phyloP scores from a whole-genome alignment of 345 rosid genomes.

The Eucalyptus virginea region DNA sequence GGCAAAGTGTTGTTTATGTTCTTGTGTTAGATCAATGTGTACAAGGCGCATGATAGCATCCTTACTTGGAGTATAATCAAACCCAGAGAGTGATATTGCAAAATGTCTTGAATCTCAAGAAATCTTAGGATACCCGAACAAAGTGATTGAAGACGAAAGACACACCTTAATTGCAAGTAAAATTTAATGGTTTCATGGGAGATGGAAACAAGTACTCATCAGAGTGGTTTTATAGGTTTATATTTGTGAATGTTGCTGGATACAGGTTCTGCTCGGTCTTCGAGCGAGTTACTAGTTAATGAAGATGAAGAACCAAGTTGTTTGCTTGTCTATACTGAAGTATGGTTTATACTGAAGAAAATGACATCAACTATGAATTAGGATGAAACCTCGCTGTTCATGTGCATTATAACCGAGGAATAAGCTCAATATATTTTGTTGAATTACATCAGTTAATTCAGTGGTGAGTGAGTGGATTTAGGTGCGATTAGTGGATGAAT shows the following conservation, averaged over 20 bases:
- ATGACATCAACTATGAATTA: not conserved
- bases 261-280: not conserved
- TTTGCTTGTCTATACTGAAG: not conserved
- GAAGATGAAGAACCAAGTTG: not conserved
- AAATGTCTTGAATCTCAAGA: not conserved
- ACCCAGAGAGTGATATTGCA: not conserved
- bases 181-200: not conserved
- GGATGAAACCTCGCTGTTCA: not conserved
- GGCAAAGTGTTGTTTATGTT: too few species aligned
- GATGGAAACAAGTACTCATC: not conserved
- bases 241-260: not conserved
- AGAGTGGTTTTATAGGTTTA: not conserved
- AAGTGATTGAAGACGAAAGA: not conserved
- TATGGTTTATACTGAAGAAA: not conserved
- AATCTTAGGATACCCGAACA: not conserved
- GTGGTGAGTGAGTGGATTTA: not conserved
- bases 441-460: not conserved
- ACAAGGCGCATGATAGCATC: not conserved
- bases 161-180: not conserved
- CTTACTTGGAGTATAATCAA: not conserved
- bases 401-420: not conserved
- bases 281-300: not conserved
- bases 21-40: not conserved
- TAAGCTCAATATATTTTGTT: not conserved
- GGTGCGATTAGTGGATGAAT: not conserved